Evolutionary conservation across 2,329 filamentous ascomycete species (phyloP), one percentile per base, ranked within the genome.

Genomic region (Dactylonectria macrodidyma): DNA sequence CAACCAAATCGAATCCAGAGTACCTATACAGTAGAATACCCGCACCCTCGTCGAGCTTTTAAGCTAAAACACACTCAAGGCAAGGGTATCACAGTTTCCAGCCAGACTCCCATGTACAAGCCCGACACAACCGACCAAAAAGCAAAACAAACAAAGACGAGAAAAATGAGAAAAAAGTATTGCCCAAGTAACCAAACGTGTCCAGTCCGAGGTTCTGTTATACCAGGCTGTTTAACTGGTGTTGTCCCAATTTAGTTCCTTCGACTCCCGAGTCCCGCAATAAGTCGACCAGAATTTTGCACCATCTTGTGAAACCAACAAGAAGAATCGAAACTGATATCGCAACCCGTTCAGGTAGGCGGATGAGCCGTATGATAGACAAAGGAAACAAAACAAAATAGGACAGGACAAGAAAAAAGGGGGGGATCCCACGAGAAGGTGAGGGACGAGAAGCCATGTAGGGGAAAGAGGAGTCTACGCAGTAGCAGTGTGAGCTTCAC

Each of bases 401-500:
- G 26, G 16, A n/a, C 22, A 19, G 19, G 19, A 33, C 46, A 38
- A 26, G 10, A 33, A n/a, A 51, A 52, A 52, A 19, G 7, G 33
- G 33, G 12, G 26, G 34, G 22, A 11, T 26, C 12, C 22, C 22
- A 16, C 14, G 48, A 14, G 4, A n/a, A 12, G 33, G 50, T 54
- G 50, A 22, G 19, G 1, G 26, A 44, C 7, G 41, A 44, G 1
- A 24, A 54, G 19, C 11, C 33, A 11, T 7, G 9, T 19, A 22
- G 36, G 24, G 19, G 41, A 12, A n/a, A 55, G 24, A 26, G 8
- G 12, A 54, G 57, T 46, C 36, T 59, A 65, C 19, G 44, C 51
- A 38, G 52, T 36, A 16, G 70, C 57, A 56, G 71, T 70, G 48
- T 65, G 68, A 33, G 67, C 64, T 36, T 69, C 59, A 57, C 55